These are phyloP conservation scores for Cyathus striatus DNA, from an alignment of 768 basidiomycete species.

Conservation along the genomic window DNA sequence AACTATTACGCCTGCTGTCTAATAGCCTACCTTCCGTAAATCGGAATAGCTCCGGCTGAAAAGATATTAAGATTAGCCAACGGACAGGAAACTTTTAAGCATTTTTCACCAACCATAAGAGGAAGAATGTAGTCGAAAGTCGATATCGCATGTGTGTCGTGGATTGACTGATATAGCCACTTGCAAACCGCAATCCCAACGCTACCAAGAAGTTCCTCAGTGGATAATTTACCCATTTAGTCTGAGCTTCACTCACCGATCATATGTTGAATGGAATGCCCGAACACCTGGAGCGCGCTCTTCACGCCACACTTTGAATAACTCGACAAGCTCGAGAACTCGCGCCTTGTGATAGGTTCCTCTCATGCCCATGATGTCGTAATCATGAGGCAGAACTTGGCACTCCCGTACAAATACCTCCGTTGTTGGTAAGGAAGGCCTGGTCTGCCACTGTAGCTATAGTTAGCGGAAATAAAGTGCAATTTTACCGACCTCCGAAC, in stretches of 20 bases:
- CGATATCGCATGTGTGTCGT: constrained; percentile 72
- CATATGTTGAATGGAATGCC: constrained; percentile 84
- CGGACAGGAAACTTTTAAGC: not conserved
- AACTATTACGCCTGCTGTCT: not conserved
- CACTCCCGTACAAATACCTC: constrained; percentile 69
- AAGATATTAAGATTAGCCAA: constrained; percentile 5
- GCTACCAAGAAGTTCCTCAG: constrained; percentile 22
- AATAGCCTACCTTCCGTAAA: constrained; percentile 60
- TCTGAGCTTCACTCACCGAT: constrained; percentile 41
- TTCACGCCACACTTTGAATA: constrained; percentile 65
- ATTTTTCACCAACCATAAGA: constrained; percentile 50
- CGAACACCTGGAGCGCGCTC: constrained; percentile 69
- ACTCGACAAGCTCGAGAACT: constrained; percentile 54
- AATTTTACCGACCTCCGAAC: constrained; percentile 25
- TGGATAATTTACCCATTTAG: constrained; percentile 3
- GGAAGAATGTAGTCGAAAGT: constrained; percentile 81
- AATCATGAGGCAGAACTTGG: constrained; percentile 43
- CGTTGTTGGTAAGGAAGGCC: constrained; percentile 52
- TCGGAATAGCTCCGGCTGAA: constrained; percentile 67
- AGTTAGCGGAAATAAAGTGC: not conserved
- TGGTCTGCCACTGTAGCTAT: constrained; percentile 53
- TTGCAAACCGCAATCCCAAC: constrained; percentile 66
- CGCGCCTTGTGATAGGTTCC: constrained; percentile 56
- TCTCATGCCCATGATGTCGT: constrained; percentile 74
- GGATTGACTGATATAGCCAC: constrained; percentile 72